Percentiles rank a stretch among this genome's conserved stretches.
These are phyloP conservation scores for Cydonia oblonga DNA, from an alignment of 331 rosid species.

Conservation along the genomic window DNA sequence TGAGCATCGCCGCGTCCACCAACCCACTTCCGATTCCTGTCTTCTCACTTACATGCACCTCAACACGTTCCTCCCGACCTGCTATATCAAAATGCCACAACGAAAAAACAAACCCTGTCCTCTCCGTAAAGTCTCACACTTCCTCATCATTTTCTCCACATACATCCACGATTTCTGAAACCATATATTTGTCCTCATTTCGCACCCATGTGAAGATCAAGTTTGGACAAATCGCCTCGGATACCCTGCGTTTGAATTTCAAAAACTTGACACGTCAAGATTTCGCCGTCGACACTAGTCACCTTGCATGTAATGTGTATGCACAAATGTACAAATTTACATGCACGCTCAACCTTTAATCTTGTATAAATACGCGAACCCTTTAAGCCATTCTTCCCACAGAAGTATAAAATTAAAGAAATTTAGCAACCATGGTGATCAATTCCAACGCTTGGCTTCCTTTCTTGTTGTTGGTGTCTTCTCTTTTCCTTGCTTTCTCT, in stretches of 20 bases:
- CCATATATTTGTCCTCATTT: not conserved
- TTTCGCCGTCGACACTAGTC: constrained; percentile 38
- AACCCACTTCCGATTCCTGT: not conserved
- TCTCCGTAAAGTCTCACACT: not conserved
- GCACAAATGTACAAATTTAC: constrained; percentile 26
- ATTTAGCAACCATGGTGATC: constrained; percentile 6
- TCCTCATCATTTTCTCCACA: not conserved
- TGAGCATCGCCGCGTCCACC: constrained; percentile 21
- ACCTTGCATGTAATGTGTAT: constrained; percentile 18
- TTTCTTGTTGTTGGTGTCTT: constrained; percentile 20
- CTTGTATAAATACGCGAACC: constrained; percentile 13
- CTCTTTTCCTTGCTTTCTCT: constrained; percentile 24
- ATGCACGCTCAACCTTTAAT: not conserved
- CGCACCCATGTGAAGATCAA: constrained; percentile 1
- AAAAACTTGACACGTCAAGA: constrained; percentile 9
- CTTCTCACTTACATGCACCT: constrained; percentile 14
- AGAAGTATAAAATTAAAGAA: not conserved
- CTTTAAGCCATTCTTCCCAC: not conserved
- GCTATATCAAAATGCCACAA: too few relatives aligned
- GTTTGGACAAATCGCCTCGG: not conserved
- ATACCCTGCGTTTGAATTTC: not conserved
- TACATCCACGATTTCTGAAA: too few relatives aligned
- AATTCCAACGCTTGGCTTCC: constrained; percentile 11
- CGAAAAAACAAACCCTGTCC: not conserved
- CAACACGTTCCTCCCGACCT: constrained; percentile 7